These are phyloP conservation scores for Starmera amethionina DNA, from an alignment of 805 yeast genomes.

Conservation along the genomic window DNA sequence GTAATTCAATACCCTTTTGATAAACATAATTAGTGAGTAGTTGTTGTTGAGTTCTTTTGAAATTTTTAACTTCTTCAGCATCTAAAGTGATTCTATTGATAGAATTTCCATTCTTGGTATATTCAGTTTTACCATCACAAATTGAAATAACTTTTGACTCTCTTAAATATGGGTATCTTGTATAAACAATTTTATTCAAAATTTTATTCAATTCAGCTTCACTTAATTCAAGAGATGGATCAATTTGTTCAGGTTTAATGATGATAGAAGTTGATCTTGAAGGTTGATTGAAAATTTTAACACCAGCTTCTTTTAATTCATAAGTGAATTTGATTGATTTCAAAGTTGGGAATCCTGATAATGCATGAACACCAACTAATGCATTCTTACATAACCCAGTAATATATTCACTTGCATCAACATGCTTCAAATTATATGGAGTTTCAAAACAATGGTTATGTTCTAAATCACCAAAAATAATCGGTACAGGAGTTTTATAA, in stretches of 20 bases:
- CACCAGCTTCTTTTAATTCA: constrained; percentile 49
- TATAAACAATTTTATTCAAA: constrained; percentile 54
- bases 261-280: constrained; percentile 77
- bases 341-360: constrained; percentile 89
- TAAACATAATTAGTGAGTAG: constrained; percentile 34
- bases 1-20: constrained; percentile 53
- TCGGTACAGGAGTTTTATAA: constrained; percentile 69
- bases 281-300: constrained; percentile 76
- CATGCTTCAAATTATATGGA: constrained; percentile 40
- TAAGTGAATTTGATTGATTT: constrained; percentile 52
- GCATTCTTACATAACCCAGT: constrained; percentile 62
- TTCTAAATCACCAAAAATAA: constrained; percentile 67
- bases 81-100: constrained; percentile 28
- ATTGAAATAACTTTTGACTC: constrained; percentile 68
- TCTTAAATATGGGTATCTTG: constrained; percentile 84
- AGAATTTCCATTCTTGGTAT: constrained; percentile 25
- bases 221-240: constrained; percentile 38
- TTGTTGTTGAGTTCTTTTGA: constrained; percentile 28
- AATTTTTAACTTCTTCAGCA: constrained; percentile 37
- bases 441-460: constrained; percentile 70
- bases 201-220: constrained; percentile 59
- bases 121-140: constrained; percentile 42
- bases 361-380: constrained; percentile 52
- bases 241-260: constrained; percentile 45
- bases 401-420: constrained; percentile 27